Percentiles rank a stretch among this genome's conserved stretches.
These are phyloP conservation scores for Pseudovirgaria hyperparasitica DNA, from an alignment of 2,329 filamentous ascomycete species.

Conservation along the genomic window DNA sequence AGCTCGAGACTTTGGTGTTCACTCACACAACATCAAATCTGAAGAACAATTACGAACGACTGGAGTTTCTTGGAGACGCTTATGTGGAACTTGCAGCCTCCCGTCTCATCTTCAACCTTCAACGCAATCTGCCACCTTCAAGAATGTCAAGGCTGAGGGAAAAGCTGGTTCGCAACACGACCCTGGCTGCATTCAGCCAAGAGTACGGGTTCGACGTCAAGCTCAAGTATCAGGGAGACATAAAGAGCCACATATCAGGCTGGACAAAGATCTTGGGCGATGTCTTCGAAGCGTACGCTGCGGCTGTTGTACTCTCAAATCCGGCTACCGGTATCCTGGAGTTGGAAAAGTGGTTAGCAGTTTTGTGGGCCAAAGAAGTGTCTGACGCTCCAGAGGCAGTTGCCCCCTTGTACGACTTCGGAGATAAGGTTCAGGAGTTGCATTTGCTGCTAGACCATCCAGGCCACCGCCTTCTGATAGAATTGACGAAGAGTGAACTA, in stretches of 20 bases:
- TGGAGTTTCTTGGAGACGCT: conserved; percentile 84
- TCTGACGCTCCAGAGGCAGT: conserved; percentile 44
- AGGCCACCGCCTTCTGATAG: too few species aligned
- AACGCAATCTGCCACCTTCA: conserved; percentile 52
- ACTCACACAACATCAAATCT: conserved; percentile 5
- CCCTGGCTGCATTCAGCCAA: conserved; percentile 55
- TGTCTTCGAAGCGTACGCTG: conserved; percentile 84
- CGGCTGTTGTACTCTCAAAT: conserved; percentile 60
- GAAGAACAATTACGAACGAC: conserved; percentile 54
- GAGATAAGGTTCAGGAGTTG: too few species aligned
- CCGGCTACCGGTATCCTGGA: conserved; percentile 45
- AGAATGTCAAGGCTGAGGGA: conserved; percentile 67
- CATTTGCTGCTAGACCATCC: too few species aligned
- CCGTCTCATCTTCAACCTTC: conserved; percentile 61
- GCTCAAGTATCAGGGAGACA: conserved; percentile 38
- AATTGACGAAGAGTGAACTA: too few species aligned
- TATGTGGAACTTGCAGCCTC: conserved; percentile 70
- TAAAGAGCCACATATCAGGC: conserved; percentile 16
- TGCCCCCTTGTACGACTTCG: not conserved
- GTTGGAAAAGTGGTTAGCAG: conserved; percentile 58
- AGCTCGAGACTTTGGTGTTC: not conserved
- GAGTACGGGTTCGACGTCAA: conserved; percentile 58
- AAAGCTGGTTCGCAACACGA: conserved; percentile 66
- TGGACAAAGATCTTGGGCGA: conserved; percentile 66
- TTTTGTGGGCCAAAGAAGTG: conserved; percentile 67